A percentile compares a stretch with the other conserved stretches of the same genome.
Evolutionary conservation across 2,329 filamentous ascomycete genomes (phyloP).

Genomic region (Penicillium polonicum): DNA sequence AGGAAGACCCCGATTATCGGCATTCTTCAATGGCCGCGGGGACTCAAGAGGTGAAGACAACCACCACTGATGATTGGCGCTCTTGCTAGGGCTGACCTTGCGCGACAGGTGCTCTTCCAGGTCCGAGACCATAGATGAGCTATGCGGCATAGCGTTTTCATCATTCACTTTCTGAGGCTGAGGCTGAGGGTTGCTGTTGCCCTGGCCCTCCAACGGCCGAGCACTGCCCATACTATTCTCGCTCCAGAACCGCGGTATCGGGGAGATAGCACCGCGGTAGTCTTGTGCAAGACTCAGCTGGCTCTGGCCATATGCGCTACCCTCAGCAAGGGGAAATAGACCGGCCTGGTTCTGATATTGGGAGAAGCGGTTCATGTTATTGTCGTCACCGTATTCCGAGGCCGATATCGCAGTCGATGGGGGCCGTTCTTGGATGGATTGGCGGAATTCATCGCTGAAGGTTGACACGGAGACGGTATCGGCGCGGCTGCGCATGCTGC

Average conservation of each 20-base stretch:
- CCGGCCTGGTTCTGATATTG: slow-evolving; percentile 30
- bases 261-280: slow-evolving; percentile 38
- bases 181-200: slow-evolving; percentile 13
- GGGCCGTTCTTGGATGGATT: slow-evolving; percentile 34
- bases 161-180: slow-evolving; percentile 5
- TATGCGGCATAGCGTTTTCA: slow-evolving; percentile 17
- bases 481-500: slow-evolving; percentile 36
- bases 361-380: slow-evolving; percentile 29
- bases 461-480: slow-evolving; percentile 37
- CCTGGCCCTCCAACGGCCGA: slow-evolving; percentile 25
- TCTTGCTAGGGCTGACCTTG: slow-evolving; percentile 14
- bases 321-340: slow-evolving; percentile 22
- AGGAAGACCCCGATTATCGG: slow-evolving; percentile 20
- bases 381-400: slow-evolving; percentile 37
- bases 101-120: slow-evolving; percentile 25
- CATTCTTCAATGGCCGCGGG: slow-evolving; percentile 15
- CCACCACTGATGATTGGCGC: slow-evolving; percentile 10
- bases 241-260: slow-evolving; percentile 39
- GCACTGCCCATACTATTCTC: slow-evolving; percentile 33
- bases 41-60: slow-evolving; percentile 16
- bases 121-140: slow-evolving; percentile 26
- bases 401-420: slow-evolving; percentile 36
- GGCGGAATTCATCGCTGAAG: slow-evolving; percentile 33
- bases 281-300: slow-evolving; percentile 40
- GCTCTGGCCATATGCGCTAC: slow-evolving; percentile 27